Percentiles rank a stretch among this genome's conserved stretches.
Conservation (phyloP, 2,329 filamentous ascomycete genomes). For the Pseudocercospora musae region DNA sequence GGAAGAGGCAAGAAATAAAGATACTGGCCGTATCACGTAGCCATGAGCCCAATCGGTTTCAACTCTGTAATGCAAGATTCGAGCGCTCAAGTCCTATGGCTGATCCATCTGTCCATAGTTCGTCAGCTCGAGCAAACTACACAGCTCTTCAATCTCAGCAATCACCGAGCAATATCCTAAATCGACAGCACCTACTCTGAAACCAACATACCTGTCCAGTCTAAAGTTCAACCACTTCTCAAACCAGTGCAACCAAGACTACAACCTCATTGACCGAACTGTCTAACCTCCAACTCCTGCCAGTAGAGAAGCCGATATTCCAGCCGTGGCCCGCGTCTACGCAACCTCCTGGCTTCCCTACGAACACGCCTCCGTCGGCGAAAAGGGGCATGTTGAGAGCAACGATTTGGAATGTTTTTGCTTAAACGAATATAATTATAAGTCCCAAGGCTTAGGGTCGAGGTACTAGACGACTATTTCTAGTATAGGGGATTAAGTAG, state of each 20-base stretch:
- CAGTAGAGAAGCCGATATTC: too few species aligned
- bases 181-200: not conserved
- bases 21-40: not conserved
- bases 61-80: not conserved
- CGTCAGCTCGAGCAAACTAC: not conserved
- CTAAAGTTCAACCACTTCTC: not conserved
- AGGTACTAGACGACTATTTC: too few species aligned
- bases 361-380: too few species aligned
- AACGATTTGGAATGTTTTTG: too few species aligned
- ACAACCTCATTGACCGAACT: not conserved
- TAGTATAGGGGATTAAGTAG: too few species aligned
- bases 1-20: conserved; percentile 36
- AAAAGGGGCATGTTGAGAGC: too few species aligned
- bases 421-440: too few species aligned
- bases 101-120: not conserved
- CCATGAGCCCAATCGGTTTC: not conserved
- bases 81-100: not conserved
- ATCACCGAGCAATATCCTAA: not conserved
- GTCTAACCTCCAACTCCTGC: too few species aligned
- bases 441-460: too few species aligned
- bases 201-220: not conserved
- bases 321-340: too few species aligned
- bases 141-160: not conserved
- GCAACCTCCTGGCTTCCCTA: too few species aligned
- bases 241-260: not conserved